Evolutionary conservation across 169 alveolate genomes (phyloP).

Genomic region (Plasmodium malariae): DNA sequence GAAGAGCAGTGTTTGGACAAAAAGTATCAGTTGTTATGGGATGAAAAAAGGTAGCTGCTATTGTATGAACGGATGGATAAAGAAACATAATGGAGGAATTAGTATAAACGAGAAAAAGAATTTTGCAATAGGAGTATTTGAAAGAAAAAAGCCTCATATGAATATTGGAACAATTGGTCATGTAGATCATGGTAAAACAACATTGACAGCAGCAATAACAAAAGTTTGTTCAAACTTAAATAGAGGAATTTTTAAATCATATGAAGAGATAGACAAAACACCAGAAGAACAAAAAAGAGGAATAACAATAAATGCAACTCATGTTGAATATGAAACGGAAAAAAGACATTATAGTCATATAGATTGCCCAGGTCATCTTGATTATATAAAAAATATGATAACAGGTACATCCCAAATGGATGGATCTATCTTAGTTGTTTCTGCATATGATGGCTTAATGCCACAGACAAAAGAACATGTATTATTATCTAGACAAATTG

Average conservation of each 20-base stretch:
- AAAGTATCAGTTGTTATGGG: too few relatives aligned
- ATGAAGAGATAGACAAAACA: conserved; percentile 91
- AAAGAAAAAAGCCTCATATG: conserved; percentile 94
- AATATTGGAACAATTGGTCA: conserved; percentile 98
- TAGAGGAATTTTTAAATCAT: conserved; percentile 81
- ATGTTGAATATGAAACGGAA: conserved; percentile 91
- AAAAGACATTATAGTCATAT: conserved; percentile 96
- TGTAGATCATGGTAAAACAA: conserved; percentile 97
- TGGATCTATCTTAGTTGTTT: conserved; percentile 95
- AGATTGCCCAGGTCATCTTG: conserved; percentile 99
- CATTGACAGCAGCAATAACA: conserved; percentile 96
- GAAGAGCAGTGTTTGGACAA: too few relatives aligned
- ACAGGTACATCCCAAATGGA: conserved; percentile 97
- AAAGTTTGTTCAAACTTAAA: conserved; percentile 86
- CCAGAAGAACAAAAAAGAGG: conserved; percentile 97
- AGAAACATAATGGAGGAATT: too few relatives aligned
- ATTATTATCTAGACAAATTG: conserved; percentile 93
- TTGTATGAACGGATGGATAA: too few relatives aligned
- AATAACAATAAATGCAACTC: conserved; percentile 95
- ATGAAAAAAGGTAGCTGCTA: too few relatives aligned
- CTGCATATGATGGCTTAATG: conserved; percentile 98
- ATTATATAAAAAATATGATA: conserved; percentile 97
- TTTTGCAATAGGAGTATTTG: conserved; percentile 89
- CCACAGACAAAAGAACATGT: conserved; percentile 95
- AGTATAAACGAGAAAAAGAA: background rate